These are phyloP conservation scores for Neofusicoccum ribis DNA, from an alignment of 2,329 filamentous ascomycete genomes.

Conservation along the genomic window DNA sequence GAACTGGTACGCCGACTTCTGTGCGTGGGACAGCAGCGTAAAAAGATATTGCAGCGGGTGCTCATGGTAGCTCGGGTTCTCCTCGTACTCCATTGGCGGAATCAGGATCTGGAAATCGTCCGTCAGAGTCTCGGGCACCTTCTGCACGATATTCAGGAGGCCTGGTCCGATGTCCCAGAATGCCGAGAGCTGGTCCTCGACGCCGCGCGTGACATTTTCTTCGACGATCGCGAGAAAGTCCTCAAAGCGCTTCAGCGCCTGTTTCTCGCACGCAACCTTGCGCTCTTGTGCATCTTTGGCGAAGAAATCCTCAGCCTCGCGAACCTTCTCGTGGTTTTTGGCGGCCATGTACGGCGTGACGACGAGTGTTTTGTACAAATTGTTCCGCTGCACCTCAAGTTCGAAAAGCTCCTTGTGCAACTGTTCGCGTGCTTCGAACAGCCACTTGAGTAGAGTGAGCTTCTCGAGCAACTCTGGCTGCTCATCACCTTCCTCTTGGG, in stretches of 20 bases:
- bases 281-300: conserved; percentile 73
- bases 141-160: conserved; percentile 74
- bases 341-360: conserved; percentile 74
- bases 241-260: conserved; percentile 70
- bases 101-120: conserved; percentile 71
- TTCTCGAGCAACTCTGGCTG: conserved; percentile 92
- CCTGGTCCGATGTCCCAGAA: conserved; percentile 98
- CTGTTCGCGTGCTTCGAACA: conserved; percentile 89
- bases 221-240: conserved; percentile 79
- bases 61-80: conserved; percentile 78
- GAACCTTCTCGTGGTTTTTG: conserved; percentile 75
- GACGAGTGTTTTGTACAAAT: conserved; percentile 82
- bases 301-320: conserved; percentile 80
- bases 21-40: conserved; percentile 78
- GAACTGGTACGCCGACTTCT: conserved; percentile 94
- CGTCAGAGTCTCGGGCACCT: conserved; percentile 63
- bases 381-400: conserved; percentile 79
- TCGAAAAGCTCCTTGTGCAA: conserved; percentile 85
- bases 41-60: conserved; percentile 91
- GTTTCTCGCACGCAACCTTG: conserved; percentile 67
- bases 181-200: conserved; percentile 86
- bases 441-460: conserved; percentile 91
- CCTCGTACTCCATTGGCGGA: conserved; percentile 74
- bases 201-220: conserved; percentile 79
- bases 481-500: conserved; percentile 93